Conservation (phyloP, 208 protist species). For the Herpetomonas muscarum region DNA sequence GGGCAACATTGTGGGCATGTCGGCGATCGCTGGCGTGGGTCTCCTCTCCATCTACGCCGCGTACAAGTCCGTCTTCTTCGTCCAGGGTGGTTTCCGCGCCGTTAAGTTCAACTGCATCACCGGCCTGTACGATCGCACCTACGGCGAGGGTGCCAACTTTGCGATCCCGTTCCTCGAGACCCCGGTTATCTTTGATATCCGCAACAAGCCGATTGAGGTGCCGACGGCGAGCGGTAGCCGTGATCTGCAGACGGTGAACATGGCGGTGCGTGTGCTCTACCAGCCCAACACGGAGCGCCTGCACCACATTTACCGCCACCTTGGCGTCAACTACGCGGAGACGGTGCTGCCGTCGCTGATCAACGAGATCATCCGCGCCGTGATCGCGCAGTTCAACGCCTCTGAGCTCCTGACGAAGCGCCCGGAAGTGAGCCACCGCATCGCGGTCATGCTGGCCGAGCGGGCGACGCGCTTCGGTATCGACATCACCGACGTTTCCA, state of each 20-base stretch:
- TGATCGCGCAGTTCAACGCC: slow-evolving; percentile 99
- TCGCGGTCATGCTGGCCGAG: slow-evolving; percentile 90
- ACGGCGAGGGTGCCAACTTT: slow-evolving; percentile 95
- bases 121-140: slow-evolving; percentile 92
- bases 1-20: slow-evolving; percentile 64
- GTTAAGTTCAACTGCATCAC: slow-evolving; percentile 97
- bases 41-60: slow-evolving; percentile 48
- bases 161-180: slow-evolving; percentile 95
- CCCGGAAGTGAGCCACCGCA: slow-evolving; percentile 91
- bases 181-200: slow-evolving; percentile 97
- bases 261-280: slow-evolving; percentile 97
- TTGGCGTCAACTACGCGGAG: slow-evolving; percentile 97
- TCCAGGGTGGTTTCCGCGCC: slow-evolving; percentile 96
- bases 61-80: slow-evolving; percentile 92
- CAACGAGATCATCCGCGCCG: slow-evolving; percentile 98
- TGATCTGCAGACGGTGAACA: slow-evolving; percentile 99
- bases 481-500: slow-evolving; percentile 98
- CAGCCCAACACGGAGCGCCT: slow-evolving; percentile 92
- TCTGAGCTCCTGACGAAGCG: slow-evolving; percentile 97
- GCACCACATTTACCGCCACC: slow-evolving; percentile 92
- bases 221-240: slow-evolving; percentile 86
- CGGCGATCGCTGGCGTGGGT: slow-evolving; percentile 46
- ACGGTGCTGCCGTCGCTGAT: slow-evolving; percentile 98
- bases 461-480: slow-evolving; percentile 97
- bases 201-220: slow-evolving; percentile 89